Evolutionary conservation across 192 early-diverging fungal species (phyloP), one percentile per base, ranked within the genome.

Genomic region (Chytriomyces confervae): DNA sequence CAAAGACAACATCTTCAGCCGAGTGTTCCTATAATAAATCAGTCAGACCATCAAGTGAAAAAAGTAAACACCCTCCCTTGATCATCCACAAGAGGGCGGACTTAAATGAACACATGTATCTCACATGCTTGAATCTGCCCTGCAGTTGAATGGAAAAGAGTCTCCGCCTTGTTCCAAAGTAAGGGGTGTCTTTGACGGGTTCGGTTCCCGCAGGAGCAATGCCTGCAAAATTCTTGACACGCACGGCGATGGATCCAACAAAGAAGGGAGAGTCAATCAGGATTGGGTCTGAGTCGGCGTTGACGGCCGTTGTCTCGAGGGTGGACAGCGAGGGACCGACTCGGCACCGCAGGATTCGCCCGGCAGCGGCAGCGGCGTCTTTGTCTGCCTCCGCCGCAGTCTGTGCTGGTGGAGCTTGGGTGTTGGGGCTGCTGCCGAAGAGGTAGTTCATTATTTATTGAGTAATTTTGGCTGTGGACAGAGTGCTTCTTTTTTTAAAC

Each of bases 1-100:
- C 94, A 84, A 94, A 95, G 7, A 95, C 74, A 8, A 95, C 85
- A 46, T 92, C 88, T 65, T 91, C 87, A 10, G 88, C 87, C 5
- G 85, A 78, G 82, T 86, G 84, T 69, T 89, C 76, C 70, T 89
- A 62, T n/a, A 57, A n/a, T 36, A 61, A 65, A 20, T 13, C 63
- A 23, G 63, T 65, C 16, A 65, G 63, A 16, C 20, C 11, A 16
- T 69, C 36, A 48, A 18, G 67, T 9, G 67, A 36, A 48, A 24
- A 48, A 13, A 18, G 47, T 48, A 36, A 36, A 36, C 36, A 66
- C 64, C 23, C 64, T 6, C 23, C 64, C 13, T 0, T 27, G 64
- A 11, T 16, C 27, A 27, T 16, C 24, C 23, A 36, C 64, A 44
- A 24, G 24, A 66, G 16, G 18, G 27, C 24, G 24, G 13, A 69